Evolutionary conservation across 495 filamentous ascomycete species (phyloP).

Genomic region (Lasiosphaeria ovina): DNA sequence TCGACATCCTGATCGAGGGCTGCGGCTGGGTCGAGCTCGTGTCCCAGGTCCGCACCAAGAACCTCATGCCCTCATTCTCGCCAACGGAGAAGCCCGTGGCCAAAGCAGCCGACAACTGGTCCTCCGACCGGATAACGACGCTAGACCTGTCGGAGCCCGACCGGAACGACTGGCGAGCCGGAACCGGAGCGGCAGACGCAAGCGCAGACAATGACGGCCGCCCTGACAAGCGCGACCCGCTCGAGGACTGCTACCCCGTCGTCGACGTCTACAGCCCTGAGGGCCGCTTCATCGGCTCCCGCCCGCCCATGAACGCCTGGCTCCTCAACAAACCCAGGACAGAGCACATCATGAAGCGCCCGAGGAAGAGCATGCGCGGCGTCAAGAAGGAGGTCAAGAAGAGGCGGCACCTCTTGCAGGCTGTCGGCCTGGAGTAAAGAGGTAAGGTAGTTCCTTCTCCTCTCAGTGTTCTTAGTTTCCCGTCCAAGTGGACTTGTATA

Average conservation of each 20-base stretch:
- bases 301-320: slow-evolving; percentile 76
- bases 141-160: slow-evolving; percentile 7
- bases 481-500: background rate
- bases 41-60: slow-evolving; percentile 67
- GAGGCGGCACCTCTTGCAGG: no score
- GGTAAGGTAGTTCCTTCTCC: background rate
- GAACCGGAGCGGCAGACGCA: background rate
- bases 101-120: slow-evolving; percentile 2
- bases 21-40: slow-evolving; percentile 91
- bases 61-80: slow-evolving; percentile 20
- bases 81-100: background rate
- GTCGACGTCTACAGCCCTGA: slow-evolving; percentile 85
- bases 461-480: background rate
- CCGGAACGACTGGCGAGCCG: background rate
- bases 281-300: slow-evolving; percentile 67
- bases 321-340: slow-evolving; percentile 40
- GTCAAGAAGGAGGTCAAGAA: slow-evolving; percentile 51
- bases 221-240: background rate
- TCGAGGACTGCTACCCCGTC: slow-evolving; percentile 51
- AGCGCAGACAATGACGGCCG: background rate
- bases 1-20: slow-evolving; percentile 87
- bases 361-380: slow-evolving; percentile 60
- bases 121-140: slow-evolving; percentile 8
- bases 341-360: slow-evolving; percentile 32
- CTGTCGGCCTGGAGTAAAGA: background rate